Base-by-base conservation (phyloP, 129 eudicot genomes). In the Pittosporum tobira region DNA sequence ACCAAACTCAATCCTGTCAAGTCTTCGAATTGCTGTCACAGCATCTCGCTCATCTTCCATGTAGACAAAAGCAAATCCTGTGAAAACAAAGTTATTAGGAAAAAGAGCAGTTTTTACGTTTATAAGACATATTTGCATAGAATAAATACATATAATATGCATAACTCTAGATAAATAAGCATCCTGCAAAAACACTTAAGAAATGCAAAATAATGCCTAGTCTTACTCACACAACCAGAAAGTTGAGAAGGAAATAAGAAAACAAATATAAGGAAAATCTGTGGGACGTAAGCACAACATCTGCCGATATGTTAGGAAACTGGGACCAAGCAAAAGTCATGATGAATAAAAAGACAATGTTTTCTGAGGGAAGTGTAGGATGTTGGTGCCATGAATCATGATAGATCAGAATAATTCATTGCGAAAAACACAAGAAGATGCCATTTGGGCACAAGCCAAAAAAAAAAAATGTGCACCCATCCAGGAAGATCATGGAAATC, bases 41-140 rank as follows among this genome's bases (percentile, higher is more conserved):
- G 87, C 93, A 67, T 76, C 93, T 64, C 81, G 73, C 52, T 84
- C 93, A 70, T 84, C 93, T 26, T 84, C 93, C 93, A 84, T 84
- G 31, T 84, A 84, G 63, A 84, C 76, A 51, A 84, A 84, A 48
- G 93, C 93, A 76, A 84, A 84, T 44, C 93, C 93, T 84, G 52
- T 28, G 14, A 60, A 54, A 10, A 42, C 61, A 24, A 11, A 50
- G 45, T 43, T 57, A 5, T 34, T 60, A 68, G 56, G 16, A 68
- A 65, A 46, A 63, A 16, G 45, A 53, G 51, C 34, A 75, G 4
- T 53, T 22, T 57, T 62, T 62, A 6, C 27, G 36, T 29, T 34
- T 8, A 20, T 24, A 15, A 37, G 13, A 19, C 22, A 45, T 44
- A 18, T n/a, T n/a, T n/a, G n/a, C n/a, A 42, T 26, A 23, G 22